phyloP scores from a whole-genome alignment of 805 yeast genomes.

The Saturnispora galanensis region DNA sequence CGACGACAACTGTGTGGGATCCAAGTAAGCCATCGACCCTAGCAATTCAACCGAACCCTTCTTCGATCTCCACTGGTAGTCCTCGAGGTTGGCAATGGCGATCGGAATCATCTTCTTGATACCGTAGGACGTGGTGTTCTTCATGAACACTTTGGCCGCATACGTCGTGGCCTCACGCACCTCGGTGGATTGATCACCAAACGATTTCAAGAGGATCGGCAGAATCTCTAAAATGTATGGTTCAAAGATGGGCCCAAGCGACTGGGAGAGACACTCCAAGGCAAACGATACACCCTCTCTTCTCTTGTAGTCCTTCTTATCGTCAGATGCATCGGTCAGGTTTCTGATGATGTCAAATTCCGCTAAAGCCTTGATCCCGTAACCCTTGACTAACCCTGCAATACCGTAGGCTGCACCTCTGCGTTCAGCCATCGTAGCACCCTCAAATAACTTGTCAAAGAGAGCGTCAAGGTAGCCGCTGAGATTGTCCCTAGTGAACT shows the following conservation, averaged over 20 bases:
- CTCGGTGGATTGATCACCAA: slow-evolving; percentile 78
- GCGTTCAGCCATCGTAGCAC: slow-evolving; percentile 42
- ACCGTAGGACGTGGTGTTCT: slow-evolving; percentile 84
- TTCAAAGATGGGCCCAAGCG: slow-evolving; percentile 72
- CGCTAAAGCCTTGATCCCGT: slow-evolving; percentile 69
- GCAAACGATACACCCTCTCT: slow-evolving; percentile 86
- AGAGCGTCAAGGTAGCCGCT: slow-evolving; percentile 47
- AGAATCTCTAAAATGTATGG: slow-evolving; percentile 87
- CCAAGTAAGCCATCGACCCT: slow-evolving; percentile 97
- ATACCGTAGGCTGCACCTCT: slow-evolving; percentile 96
- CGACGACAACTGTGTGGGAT: slow-evolving; percentile 85
- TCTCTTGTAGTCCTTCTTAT: slow-evolving; percentile 59
- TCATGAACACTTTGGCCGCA: slow-evolving; percentile 85
- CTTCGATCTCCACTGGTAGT: slow-evolving; percentile 90
- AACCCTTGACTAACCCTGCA: slow-evolving; percentile 87
- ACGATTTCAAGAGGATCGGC: slow-evolving; percentile 66
- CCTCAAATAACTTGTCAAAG: slow-evolving; percentile 49
- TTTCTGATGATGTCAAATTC: slow-evolving; percentile 69
- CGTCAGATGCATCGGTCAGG: slow-evolving; percentile 77
- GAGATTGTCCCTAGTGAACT: slow-evolving; percentile 40
- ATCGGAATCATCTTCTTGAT: slow-evolving; percentile 84
- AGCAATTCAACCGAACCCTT: slow-evolving; percentile 92
- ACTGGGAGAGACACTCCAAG: slow-evolving; percentile 72
- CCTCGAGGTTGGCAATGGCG: slow-evolving; percentile 77
- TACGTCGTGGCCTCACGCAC: slow-evolving; percentile 84